A percentile compares a stretch with the other conserved stretches of the same genome.
These are phyloP conservation scores for Pestalotiopsis sp. DNA, from an alignment of 2,329 filamentous ascomycete genomes.

Conservation along the genomic window DNA sequence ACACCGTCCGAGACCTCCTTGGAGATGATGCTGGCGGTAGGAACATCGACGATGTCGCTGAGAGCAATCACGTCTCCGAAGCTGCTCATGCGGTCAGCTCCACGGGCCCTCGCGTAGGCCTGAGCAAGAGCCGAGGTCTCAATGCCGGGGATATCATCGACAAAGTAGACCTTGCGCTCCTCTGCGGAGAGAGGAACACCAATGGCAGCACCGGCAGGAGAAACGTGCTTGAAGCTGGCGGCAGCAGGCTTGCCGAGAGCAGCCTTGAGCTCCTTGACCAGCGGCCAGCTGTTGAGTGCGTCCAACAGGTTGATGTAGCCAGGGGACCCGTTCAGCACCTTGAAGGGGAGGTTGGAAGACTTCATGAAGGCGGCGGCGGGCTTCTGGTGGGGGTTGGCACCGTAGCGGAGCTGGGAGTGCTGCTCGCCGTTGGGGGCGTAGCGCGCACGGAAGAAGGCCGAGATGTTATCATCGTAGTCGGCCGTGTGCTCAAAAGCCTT, in stretches of 20 bases:
- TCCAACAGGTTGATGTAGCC: constrained; percentile 98
- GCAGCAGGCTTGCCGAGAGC: constrained; percentile 88
- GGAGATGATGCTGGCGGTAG: constrained; percentile 96
- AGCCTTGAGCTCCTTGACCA: constrained; percentile 94
- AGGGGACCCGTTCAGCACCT: constrained; percentile 84
- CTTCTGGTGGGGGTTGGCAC: constrained; percentile 98
- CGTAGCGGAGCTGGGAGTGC: constrained; percentile 86
- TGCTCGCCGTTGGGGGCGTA: constrained; percentile 86
- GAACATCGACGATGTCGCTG: constrained; percentile 85
- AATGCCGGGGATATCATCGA: constrained; percentile 90
- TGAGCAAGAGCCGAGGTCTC: constrained; percentile 86
- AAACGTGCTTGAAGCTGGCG: constrained; percentile 99
- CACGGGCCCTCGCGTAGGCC: constrained; percentile 92
- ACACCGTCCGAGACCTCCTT: constrained; percentile 98
- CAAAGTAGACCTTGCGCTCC: constrained; percentile 97
- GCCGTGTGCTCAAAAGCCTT: constrained; percentile 99
- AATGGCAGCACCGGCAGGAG: constrained; percentile 92
- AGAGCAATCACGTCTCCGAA: constrained; percentile 97
- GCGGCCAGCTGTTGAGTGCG: constrained; percentile 92
- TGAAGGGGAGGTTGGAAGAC: constrained; percentile 83
- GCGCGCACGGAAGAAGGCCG: constrained; percentile 96
- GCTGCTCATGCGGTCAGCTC: constrained; percentile 97
- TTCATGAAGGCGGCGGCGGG: constrained; percentile 83
- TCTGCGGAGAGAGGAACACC: constrained; percentile 83
- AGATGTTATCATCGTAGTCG: constrained; percentile 93